Evolutionary conservation across 1,139 yeast genomes (phyloP).

Genomic region (Kodamaea plutei): DNA sequence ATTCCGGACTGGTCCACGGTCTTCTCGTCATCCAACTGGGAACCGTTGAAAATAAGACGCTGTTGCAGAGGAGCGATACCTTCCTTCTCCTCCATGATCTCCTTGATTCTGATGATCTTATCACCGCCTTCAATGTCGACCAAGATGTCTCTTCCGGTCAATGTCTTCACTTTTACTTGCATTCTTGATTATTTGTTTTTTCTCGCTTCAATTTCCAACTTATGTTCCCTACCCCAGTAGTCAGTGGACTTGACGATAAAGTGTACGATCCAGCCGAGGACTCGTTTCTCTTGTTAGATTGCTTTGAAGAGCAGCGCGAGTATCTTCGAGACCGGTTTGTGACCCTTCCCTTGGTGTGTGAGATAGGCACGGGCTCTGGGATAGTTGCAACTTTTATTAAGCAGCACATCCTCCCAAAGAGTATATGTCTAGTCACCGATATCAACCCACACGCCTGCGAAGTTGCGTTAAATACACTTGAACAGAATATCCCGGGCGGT

Average conservation of each 20-base stretch:
- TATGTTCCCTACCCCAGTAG: slow-evolving; percentile 43
- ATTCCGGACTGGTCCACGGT: slow-evolving; percentile 67
- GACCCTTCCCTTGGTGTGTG: slow-evolving; percentile 60
- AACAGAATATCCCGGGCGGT: slow-evolving; percentile 1
- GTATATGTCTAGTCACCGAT: slow-evolving; percentile 66
- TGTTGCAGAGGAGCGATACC: slow-evolving; percentile 98
- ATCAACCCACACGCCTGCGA: slow-evolving; percentile 73
- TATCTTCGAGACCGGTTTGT: slow-evolving; percentile 29
- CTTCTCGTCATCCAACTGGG: slow-evolving; percentile 80
- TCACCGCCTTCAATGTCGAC: slow-evolving; percentile 77
- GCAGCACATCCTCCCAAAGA: slow-evolving; percentile 45
- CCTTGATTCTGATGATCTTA: slow-evolving; percentile 78
- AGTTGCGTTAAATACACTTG: slow-evolving; percentile 45
- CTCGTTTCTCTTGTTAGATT: slow-evolving; percentile 75
- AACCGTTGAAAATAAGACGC: slow-evolving; percentile 84
- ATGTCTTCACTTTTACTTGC: slow-evolving; percentile 70
- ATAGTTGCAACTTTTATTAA: slow-evolving; percentile 73
- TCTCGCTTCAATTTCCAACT: not conserved
- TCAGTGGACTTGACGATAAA: slow-evolving; percentile 29
- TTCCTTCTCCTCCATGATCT: slow-evolving; percentile 91
- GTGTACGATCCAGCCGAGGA: slow-evolving; percentile 97
- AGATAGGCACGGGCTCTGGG: slow-evolving; percentile 91
- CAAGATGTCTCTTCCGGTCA: slow-evolving; percentile 82
- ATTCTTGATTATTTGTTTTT: slow-evolving; percentile 22
- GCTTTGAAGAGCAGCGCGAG: slow-evolving; percentile 57